Percentiles rank a stretch among this genome's conserved stretches.
These are phyloP conservation scores for Jackrogersella minutella DNA, from an alignment of 495 filamentous ascomycete species.

Conservation along the genomic window DNA sequence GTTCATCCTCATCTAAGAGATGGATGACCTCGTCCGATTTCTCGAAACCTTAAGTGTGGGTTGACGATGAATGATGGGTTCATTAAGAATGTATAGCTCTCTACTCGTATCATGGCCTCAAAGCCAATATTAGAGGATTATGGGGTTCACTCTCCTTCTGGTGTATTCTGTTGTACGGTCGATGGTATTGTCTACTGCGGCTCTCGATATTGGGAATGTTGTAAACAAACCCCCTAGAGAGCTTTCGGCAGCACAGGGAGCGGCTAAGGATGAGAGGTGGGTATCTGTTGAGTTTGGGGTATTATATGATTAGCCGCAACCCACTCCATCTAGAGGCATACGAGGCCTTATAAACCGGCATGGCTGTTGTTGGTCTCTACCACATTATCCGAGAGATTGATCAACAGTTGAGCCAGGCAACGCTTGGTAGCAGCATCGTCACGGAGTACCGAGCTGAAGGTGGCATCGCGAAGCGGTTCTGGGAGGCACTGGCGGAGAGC, in stretches of 20 bases:
- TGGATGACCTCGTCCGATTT: background rate
- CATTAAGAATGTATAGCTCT: background rate
- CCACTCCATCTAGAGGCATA: background rate
- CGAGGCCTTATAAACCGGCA: conserved; percentile 17
- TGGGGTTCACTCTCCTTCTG: background rate
- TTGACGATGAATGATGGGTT: background rate
- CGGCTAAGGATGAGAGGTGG: background rate
- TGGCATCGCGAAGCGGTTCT: conserved; percentile 94
- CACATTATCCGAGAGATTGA: conserved; percentile 95
- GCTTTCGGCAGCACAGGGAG: background rate
- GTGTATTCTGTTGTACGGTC: background rate
- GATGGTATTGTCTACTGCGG: background rate
- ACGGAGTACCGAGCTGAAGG: conserved; percentile 93
- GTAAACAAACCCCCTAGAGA: background rate
- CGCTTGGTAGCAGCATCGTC: conserved; percentile 98
- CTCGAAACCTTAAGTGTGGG: background rate
- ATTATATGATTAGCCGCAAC: background rate
- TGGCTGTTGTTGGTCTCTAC: conserved; percentile 63
- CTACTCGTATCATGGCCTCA: too few species aligned
- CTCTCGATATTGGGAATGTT: background rate
- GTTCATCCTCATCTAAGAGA: too few species aligned
- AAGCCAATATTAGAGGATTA: background rate
- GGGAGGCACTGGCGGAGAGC: conserved; percentile 96
- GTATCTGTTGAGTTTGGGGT: background rate
- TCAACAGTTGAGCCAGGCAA: conserved; percentile 93